Evolutionary conservation across 2,329 filamentous ascomycete genomes (phyloP), one percentile per base, ranked within the genome.

Genomic region (Aspergillus arachidicola): DNA sequence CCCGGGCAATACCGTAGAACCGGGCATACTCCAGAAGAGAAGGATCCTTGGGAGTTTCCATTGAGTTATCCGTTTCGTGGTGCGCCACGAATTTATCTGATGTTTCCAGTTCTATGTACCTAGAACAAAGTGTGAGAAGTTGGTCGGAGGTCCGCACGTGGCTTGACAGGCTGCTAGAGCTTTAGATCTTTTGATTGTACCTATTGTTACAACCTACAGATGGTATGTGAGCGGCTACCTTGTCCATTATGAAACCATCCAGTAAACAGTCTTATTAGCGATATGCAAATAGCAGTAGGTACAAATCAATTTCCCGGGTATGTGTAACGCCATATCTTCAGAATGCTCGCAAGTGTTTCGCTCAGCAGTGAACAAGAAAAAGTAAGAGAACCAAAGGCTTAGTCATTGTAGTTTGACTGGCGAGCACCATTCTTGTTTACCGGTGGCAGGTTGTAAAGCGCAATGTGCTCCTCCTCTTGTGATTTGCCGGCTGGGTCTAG

Each of bases 321-420:
- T 50, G 51, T 41, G n/a, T 34, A 56, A 56, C 32, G 53, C 41
- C 59, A 46, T 43, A n/a, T 28, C 43, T 5, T 64, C 58, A 58
- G 26, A 50, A 50, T 38, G 30, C 34, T 60, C 34, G 30, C 50
- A 56, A 54, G 16, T 61, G 58, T 55, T 48, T n/a, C 30, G 26
- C 21, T 43, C 36, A 57, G 48, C 30, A 51, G 48, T 51, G 28
- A 32, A 32, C n/a, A 12, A 2, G 6, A 21, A 21, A 30, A 14
- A 41, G 19, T n/a, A 41, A 41, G 14, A 41, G 19, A 41, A 41
- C 3, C 16, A n/a, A 41, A 10, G 12, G 19, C 21, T 61, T n/a
- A 66, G 66, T 87, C 85, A 64, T 87, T 87, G 67, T 87, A 87
- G 69, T 87, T 87, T 7, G 83, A 83, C 65, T 83, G 77, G 3